These are phyloP conservation scores for Xerocomus nothofagi DNA, from an alignment of 1,284 basidiomycete genomes.

Conservation along the genomic window DNA sequence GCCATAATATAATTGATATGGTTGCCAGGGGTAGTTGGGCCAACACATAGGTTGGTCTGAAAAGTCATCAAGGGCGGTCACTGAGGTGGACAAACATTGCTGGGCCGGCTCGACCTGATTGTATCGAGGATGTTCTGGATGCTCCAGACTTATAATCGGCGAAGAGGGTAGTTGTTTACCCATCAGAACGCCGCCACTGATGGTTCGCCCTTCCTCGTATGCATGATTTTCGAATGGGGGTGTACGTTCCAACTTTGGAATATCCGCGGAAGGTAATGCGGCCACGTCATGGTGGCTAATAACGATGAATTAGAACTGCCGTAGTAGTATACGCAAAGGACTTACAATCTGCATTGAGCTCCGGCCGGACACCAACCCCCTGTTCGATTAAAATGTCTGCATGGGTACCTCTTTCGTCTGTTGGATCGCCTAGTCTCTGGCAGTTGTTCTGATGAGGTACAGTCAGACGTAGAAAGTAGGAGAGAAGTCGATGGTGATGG, in stretches of 20 bases:
- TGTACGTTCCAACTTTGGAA: conserved; percentile 1
- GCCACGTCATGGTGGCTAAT: conserved; percentile 42
- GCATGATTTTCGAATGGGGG: conserved; percentile 5
- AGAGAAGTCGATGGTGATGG: conserved; percentile 15
- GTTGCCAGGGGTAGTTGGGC: conserved; percentile 16
- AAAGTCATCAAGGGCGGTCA: neutral
- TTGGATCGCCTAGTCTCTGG: conserved; percentile 12
- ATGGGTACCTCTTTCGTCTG: conserved; percentile 39
- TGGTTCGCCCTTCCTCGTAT: conserved; percentile 16
- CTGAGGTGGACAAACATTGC: conserved; percentile 29
- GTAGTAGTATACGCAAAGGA: conserved; percentile 3
- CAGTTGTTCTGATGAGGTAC: conserved; percentile 11
- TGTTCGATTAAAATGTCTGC: conserved; percentile 44
- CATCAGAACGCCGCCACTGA: conserved; percentile 29
- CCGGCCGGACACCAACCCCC: conserved; percentile 47
- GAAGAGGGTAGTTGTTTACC: conserved; percentile 20
- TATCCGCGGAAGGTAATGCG: conserved; percentile 6
- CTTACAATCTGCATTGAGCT: conserved; percentile 48
- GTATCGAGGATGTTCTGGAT: conserved; percentile 32
- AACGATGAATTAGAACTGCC: conserved; percentile 2
- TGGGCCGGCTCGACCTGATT: conserved; percentile 36
- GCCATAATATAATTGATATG: conserved; percentile 35
- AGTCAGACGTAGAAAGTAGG: conserved; percentile 28
- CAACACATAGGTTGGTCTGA: conserved; percentile 18
- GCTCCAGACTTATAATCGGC: neutral